Percentiles rank a stretch among this genome's conserved stretches.
These are phyloP conservation scores for Boeremia lycopersici DNA, from an alignment of 2,329 filamentous ascomycete genomes.

Conservation along the genomic window DNA sequence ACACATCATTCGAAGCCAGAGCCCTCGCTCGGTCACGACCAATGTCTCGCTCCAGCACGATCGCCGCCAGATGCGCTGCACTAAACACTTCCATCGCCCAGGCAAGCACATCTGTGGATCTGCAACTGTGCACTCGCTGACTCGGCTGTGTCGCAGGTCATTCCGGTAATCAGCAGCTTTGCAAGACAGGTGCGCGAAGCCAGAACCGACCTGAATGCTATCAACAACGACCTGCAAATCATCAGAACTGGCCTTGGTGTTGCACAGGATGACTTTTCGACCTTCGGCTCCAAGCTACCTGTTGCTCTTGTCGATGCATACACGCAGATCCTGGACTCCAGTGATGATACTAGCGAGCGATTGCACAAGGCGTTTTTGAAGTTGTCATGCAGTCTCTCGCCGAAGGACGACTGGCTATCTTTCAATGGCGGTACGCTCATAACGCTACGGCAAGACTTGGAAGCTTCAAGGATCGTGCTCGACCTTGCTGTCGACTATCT, in stretches of 20 bases:
- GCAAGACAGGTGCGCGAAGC: constrained; percentile 41
- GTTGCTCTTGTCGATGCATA: constrained; percentile 32
- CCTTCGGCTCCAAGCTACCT: constrained; percentile 24
- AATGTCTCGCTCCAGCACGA: constrained; percentile 36
- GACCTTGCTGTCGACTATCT: constrained; percentile 40
- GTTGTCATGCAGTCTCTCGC: constrained; percentile 31
- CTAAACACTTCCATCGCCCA: constrained; percentile 39
- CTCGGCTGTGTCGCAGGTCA: constrained; percentile 27
- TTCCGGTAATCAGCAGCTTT: constrained; percentile 37
- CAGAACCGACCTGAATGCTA: constrained; percentile 40
- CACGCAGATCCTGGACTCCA: constrained; percentile 39
- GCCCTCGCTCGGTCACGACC: constrained; percentile 12
- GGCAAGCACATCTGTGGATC: constrained; percentile 25
- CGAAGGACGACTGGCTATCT: constrained; percentile 29
- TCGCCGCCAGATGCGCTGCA: constrained; percentile 43
- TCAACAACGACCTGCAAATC: constrained; percentile 40
- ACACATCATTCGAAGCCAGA: constrained; percentile 5
- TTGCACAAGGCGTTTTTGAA: constrained; percentile 39
- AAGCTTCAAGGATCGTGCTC: constrained; percentile 34
- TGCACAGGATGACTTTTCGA: constrained; percentile 41
- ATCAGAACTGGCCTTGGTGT: constrained; percentile 41
- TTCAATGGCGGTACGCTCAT: constrained; percentile 25
- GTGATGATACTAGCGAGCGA: constrained; percentile 33
- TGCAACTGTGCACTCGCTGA: constrained; percentile 20
- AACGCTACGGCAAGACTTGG: constrained; percentile 32